Evolutionary conservation across 768 basidiomycete species (phyloP).

Genomic region (Galerina sulciceps): DNA sequence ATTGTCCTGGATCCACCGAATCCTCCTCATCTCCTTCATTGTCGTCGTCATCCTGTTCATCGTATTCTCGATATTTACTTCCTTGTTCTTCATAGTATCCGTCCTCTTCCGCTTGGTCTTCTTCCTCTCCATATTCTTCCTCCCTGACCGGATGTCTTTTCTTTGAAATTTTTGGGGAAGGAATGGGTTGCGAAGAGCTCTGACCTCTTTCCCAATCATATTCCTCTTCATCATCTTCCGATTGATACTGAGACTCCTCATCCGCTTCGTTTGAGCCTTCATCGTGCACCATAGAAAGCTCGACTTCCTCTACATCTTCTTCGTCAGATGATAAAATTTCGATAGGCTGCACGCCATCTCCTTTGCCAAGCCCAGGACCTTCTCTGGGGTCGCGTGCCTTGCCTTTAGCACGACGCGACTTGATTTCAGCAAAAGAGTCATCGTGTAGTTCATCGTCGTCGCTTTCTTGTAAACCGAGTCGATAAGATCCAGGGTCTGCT

Average conservation of each 20-base stretch:
- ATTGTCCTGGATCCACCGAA: not conserved
- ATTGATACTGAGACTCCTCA: conserved; percentile 21
- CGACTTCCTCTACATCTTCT: conserved; percentile 31
- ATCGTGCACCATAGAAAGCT: conserved; percentile 26
- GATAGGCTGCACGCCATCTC: conserved; percentile 46
- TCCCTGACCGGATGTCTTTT: conserved; percentile 11
- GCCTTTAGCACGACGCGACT: conserved; percentile 56
- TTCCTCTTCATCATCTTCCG: conserved; percentile 13
- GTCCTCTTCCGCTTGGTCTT: conserved; percentile 30
- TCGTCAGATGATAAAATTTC: conserved; percentile 43
- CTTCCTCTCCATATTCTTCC: conserved; percentile 20
- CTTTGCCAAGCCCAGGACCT: conserved; percentile 54
- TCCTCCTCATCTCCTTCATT: conserved; percentile 22
- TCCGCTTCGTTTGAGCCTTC: conserved; percentile 33
- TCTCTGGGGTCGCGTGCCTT: conserved; percentile 67
- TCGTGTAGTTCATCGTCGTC: conserved; percentile 41
- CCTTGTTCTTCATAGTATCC: conserved; percentile 27
- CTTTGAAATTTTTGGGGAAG: not conserved
- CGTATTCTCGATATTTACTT: conserved; percentile 21
- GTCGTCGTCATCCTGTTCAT: conserved; percentile 22
- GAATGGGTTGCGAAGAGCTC: conserved; percentile 8
- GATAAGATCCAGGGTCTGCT: conserved; percentile 13
- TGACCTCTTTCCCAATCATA: conserved; percentile 17
- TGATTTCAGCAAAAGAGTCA: conserved; percentile 60
- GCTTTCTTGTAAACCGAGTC: conserved; percentile 24